Conservation (phyloP, 2,329 filamentous ascomycete genomes). For the Exophiala mesophila region DNA sequence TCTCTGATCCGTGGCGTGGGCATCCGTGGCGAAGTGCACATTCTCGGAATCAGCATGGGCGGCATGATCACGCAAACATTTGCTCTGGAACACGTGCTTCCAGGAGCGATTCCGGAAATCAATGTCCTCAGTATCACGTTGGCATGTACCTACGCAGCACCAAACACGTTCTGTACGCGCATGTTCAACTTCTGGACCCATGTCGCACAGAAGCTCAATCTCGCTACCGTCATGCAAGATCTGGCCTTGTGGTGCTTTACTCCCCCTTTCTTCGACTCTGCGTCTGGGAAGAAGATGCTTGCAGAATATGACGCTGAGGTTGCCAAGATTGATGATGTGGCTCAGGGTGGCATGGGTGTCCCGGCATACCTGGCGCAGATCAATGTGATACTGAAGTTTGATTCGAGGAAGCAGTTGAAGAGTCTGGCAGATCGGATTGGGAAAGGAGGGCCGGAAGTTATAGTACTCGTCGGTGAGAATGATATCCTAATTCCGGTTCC, state of each 20-base stretch:
- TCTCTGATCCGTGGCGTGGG: slow-evolving; percentile 2
- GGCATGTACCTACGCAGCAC: slow-evolving; percentile 15
- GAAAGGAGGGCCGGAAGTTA: not conserved
- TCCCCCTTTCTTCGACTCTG: slow-evolving; percentile 9
- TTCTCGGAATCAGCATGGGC: slow-evolving; percentile 15
- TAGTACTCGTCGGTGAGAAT: slow-evolving; percentile 10
- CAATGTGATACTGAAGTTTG: slow-evolving; percentile 14
- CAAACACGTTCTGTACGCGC: slow-evolving; percentile 11
- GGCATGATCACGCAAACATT: slow-evolving; percentile 18
- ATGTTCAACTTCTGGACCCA: slow-evolving; percentile 17
- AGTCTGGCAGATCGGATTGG: not conserved
- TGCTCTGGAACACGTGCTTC: slow-evolving; percentile 4
- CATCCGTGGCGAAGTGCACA: slow-evolving; percentile 7
- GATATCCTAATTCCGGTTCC: slow-evolving; percentile 14
- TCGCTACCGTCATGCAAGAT: slow-evolving; percentile 15
- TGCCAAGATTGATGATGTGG: slow-evolving; percentile 2
- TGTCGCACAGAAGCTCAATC: slow-evolving; percentile 8
- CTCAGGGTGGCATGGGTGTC: slow-evolving; percentile 7
- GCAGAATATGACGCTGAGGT: slow-evolving; percentile 6
- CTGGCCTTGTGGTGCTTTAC: slow-evolving; percentile 13
- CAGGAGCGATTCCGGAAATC: not conserved
- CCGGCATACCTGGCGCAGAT: slow-evolving; percentile 13
- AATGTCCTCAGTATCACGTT: slow-evolving; percentile 11
- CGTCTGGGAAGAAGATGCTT: not conserved
- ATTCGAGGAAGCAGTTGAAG: slow-evolving; percentile 4